These are phyloP conservation scores for Vitis cinerea DNA, from an alignment of 164 flowering plant genomes.

Conservation along the genomic window DNA sequence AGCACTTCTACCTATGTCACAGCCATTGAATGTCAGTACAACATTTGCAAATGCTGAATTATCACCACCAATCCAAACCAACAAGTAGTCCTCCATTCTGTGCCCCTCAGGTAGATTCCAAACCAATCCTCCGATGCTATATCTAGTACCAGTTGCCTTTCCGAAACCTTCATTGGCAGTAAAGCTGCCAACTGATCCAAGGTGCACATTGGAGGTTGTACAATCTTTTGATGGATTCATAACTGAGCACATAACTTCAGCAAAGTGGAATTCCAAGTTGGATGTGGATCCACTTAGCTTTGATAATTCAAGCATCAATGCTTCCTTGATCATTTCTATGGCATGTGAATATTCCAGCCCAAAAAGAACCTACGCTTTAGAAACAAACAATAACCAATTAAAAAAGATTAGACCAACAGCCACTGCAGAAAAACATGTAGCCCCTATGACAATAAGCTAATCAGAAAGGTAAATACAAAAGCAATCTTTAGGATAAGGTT, in stretches of 20 bases:
- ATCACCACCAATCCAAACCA: slow-evolving; percentile 85
- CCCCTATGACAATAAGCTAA: too few species aligned
- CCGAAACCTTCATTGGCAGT: slow-evolving; percentile 23
- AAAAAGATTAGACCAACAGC: not conserved
- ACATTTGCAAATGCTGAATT: slow-evolving; percentile 84
- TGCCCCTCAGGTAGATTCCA: slow-evolving; percentile 65
- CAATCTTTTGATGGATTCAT: slow-evolving; percentile 43
- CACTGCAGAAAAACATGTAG: not conserved
- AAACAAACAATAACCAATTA: not conserved
- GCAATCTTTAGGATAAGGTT: too few species aligned
- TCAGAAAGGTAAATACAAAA: too few species aligned
- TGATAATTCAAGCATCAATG: slow-evolving; percentile 23
- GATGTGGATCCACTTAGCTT: slow-evolving; percentile 18
- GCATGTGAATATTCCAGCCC: slow-evolving; percentile 87
- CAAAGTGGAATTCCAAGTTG: slow-evolving; percentile 34
- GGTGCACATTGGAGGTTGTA: slow-evolving; percentile 17
- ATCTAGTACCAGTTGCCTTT: slow-evolving; percentile 21
- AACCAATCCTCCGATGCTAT: slow-evolving; percentile 71
- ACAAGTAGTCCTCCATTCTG: slow-evolving; percentile 64
- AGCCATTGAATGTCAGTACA: slow-evolving; percentile 68
- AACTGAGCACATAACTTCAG: slow-evolving; percentile 47
- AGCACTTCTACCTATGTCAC: slow-evolving; percentile 65
- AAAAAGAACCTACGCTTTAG: slow-evolving; percentile 60
- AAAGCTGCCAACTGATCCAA: slow-evolving; percentile 14
- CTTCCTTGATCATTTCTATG: slow-evolving; percentile 48